These are phyloP conservation scores for Kregervanrija fluxuum DNA, from an alignment of 805 yeast species.

Conservation along the genomic window DNA sequence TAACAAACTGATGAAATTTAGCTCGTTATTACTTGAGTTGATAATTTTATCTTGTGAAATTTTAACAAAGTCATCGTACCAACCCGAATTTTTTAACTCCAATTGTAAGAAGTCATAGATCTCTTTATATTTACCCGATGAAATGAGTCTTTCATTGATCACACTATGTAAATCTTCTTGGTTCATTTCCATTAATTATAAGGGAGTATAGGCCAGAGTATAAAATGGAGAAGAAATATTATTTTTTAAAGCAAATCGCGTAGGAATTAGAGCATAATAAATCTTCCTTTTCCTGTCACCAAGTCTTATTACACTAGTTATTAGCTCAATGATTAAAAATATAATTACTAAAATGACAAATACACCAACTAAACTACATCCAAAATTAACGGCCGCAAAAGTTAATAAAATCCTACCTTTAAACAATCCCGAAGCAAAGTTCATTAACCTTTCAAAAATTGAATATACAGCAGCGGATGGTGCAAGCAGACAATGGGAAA, in stretches of 20 bases:
- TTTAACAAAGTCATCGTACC: conserved; percentile 71
- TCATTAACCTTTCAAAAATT: conserved; percentile 63
- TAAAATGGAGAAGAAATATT: no score
- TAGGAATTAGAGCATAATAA: no score
- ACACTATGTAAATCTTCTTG: no score
- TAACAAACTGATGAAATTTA: conserved; percentile 46
- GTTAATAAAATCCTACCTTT: conserved; percentile 26
- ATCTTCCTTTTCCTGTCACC: no score
- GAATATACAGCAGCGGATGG: conserved; percentile 72
- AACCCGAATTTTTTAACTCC: conserved; percentile 68
- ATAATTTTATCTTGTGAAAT: conserved; percentile 43
- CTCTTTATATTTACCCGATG: conserved; percentile 75
- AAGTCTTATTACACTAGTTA: background rate
- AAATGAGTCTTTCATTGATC: conserved; percentile 37
- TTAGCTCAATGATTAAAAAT: background rate
- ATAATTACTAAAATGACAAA: conserved; percentile 2
- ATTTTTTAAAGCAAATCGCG: no score
- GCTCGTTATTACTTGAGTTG: conserved; percentile 12
- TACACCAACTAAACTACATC: conserved; percentile 14
- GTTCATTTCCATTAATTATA: no score
- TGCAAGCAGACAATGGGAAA: conserved; percentile 75
- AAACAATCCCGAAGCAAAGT: conserved; percentile 41
- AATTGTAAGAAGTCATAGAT: conserved; percentile 58
- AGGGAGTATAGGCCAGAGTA: no score
- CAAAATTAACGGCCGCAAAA: conserved; percentile 21